phyloP scores from a whole-genome alignment of 139 green algal genomes.

The Ulvella scutata region DNA sequence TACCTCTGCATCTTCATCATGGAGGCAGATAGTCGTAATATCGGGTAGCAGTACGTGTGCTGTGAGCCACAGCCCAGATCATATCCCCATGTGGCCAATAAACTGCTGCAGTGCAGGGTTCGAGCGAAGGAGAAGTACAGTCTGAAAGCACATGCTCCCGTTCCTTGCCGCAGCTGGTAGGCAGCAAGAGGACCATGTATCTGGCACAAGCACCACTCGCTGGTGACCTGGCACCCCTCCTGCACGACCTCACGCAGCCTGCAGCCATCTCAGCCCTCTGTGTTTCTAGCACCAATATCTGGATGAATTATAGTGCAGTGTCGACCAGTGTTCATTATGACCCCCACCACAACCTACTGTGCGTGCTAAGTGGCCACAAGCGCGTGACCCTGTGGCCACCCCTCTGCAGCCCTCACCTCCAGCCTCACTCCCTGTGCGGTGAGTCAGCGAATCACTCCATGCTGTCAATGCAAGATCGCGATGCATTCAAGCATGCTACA shows the following conservation, averaged over 20 bases:
- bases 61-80: not conserved
- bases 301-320: conserved; percentile 36
- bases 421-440: not conserved
- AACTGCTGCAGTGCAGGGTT: not conserved
- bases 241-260: conserved; percentile 16
- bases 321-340: conserved; percentile 65
- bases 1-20: not conserved
- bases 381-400: conserved; percentile 33
- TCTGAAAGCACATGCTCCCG: not conserved
- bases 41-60: not conserved
- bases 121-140: not conserved
- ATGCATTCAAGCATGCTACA: not conserved
- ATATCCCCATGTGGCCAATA: not conserved
- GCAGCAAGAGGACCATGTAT: conserved; percentile 4
- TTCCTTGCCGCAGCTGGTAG: not conserved
- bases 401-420: conserved; percentile 24
- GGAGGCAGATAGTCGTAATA: not conserved
- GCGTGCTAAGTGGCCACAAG: conserved; percentile 46
- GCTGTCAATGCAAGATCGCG: conserved; percentile 5
- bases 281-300: conserved; percentile 30
- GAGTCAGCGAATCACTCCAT: conserved; percentile 53
- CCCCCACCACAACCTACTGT: conserved; percentile 64
- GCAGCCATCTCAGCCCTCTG: conserved; percentile 11
- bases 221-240: conserved; percentile 15
- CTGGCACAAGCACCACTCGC: conserved; percentile 11